A percentile compares a stretch with the other conserved stretches of the same genome.
phyloP scores from a whole-genome alignment of 2,329 filamentous ascomycete genomes.

The Calonectria leucothoes region DNA sequence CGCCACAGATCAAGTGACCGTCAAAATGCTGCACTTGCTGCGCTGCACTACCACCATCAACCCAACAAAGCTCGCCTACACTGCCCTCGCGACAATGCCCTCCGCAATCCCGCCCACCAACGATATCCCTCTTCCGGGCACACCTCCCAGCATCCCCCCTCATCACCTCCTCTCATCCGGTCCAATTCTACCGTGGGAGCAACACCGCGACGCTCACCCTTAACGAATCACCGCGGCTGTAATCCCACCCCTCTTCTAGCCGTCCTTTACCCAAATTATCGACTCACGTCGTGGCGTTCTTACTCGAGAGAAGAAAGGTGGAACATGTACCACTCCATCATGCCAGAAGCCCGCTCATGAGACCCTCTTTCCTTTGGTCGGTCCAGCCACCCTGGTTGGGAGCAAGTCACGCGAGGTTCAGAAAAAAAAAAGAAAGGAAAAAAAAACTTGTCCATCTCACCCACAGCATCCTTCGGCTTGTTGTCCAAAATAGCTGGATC shows the following conservation, averaged over 20 bases:
- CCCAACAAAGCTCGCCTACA: slow-evolving; percentile 9
- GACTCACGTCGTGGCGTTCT: slow-evolving; percentile 16
- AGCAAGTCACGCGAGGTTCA: slow-evolving; percentile 18
- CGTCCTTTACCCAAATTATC: slow-evolving; percentile 11
- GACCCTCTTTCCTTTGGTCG: neutral
- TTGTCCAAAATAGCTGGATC: slow-evolving; percentile 10
- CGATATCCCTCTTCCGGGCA: neutral
- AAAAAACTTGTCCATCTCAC: neutral
- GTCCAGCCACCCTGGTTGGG: slow-evolving; percentile 7
- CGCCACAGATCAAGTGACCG: slow-evolving; percentile 33
- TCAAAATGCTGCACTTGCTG: slow-evolving; percentile 18
- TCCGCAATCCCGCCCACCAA: slow-evolving; percentile 1
- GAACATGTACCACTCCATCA: slow-evolving; percentile 9
- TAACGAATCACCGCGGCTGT: slow-evolving; percentile 11
- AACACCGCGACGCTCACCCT: neutral
- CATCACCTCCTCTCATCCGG: neutral
- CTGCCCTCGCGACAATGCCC: slow-evolving; percentile 12
- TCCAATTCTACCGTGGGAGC: neutral
- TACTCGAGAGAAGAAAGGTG: slow-evolving; percentile 2
- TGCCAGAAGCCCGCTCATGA: neutral
- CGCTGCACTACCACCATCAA: slow-evolving; percentile 27
- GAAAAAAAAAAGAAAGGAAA: slow-evolving; percentile 6
- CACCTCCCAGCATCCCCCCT: slow-evolving; percentile 5
- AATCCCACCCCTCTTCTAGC: neutral
- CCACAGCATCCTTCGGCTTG: neutral